Base-by-base conservation (phyloP, 306 rosid genomes). In the Aeschynomene evenia region DNA sequence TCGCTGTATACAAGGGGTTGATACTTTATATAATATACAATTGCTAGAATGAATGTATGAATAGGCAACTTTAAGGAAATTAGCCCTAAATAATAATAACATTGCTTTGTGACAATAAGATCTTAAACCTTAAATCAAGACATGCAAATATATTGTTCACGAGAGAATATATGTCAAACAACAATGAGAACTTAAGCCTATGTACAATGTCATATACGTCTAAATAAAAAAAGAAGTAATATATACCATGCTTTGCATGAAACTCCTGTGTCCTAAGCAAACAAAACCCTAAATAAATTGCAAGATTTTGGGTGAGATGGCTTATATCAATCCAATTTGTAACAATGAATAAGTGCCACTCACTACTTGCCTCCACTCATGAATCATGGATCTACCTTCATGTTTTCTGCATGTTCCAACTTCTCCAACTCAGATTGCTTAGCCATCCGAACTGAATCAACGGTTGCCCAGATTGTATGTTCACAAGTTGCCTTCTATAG, bases 401-500 rank as follows among this genome's bases (percentile, higher is more conserved):
- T 42, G 81, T 43, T 75, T 82, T 79, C 73, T 82, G 84, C 33
- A 59, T 46, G 34, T 62, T 83, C 86, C 87, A 75, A 71, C 80
- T 67, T 65, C 76, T 78, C 93, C 97, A 85, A 74, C 82, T 84
- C 42, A 83, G 59, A 80, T 83, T 86, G 82, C 93, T 77, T 58
- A 93, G 85, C 96, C 98, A 88, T 75, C 92, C 97, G 73, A 90
- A 90, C 60, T 83, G 97, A 73, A 85, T 70, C 54, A 83, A 42
- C 11, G 91, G 83, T 21, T 53, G 68, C 67, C 85, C 81, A 28
- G 80, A 76, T 68, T 69, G 87, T 42, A 86, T 79, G 73, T 71
- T 87, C 61, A 90, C 55, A 12, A 90, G 81, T 21, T 84, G 83
- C 46, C 70, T 83, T 85, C 96, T 67, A 57, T 90, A 88, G 23